Evolutionary conservation across 768 basidiomycete species (phyloP).

Genomic region (Flagelloscypha sp.): DNA sequence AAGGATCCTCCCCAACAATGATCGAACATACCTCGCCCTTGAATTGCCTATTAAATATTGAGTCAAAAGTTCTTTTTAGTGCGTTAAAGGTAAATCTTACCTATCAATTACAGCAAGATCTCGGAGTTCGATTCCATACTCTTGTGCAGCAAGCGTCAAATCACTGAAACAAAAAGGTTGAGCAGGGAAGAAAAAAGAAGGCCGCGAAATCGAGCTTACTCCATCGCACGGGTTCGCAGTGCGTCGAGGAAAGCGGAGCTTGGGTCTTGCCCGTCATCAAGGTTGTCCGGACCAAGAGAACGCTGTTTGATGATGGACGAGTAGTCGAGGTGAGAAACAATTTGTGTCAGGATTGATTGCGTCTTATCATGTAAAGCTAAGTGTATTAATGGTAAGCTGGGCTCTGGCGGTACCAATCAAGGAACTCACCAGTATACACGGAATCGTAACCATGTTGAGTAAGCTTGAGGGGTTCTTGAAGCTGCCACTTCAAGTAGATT

Average conservation of each 20-base stretch:
- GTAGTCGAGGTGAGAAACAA: conserved; percentile 65
- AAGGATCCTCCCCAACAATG: not conserved
- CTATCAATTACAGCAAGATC: too few relatives aligned
- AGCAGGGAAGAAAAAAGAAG: too few relatives aligned
- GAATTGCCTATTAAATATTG: conserved; percentile 57
- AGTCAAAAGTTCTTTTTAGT: conserved; percentile 1
- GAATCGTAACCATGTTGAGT: conserved; percentile 80
- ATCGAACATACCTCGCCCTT: conserved; percentile 36
- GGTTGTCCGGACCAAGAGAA: conserved; percentile 64
- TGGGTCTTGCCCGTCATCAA: conserved; percentile 61
- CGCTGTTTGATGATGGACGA: conserved; percentile 63
- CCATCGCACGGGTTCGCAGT: conserved; percentile 75
- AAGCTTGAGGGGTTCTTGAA: conserved; percentile 48
- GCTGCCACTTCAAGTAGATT: conserved; percentile 75
- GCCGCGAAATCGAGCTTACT: too few relatives aligned
- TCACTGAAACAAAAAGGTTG: too few relatives aligned
- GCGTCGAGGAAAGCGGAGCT: conserved; percentile 79
- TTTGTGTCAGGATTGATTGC: conserved; percentile 80
- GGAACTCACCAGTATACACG: conserved; percentile 66
- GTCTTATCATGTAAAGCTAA: conserved; percentile 53
- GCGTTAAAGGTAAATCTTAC: conserved; percentile 22
- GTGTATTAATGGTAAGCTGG: not conserved
- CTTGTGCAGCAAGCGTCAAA: conserved; percentile 69
- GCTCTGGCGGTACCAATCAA: not conserved
- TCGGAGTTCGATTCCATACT: conserved; percentile 78